phyloP scores from a whole-genome alignment of 805 yeast species.

The Kodamaea leandrae region DNA sequence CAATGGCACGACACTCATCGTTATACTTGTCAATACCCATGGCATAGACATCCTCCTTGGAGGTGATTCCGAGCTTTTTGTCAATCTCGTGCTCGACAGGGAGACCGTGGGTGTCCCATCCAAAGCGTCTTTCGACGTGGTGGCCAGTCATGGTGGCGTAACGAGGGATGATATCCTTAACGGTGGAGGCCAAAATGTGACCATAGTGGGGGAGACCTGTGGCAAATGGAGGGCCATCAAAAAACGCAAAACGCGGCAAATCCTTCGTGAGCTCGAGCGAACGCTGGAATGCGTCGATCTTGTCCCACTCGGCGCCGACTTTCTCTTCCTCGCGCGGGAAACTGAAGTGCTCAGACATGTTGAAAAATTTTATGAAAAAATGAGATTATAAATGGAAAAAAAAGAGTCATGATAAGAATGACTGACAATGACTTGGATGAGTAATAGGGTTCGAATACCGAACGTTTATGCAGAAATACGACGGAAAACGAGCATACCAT shows the following conservation, averaged over 20 bases:
- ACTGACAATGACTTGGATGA: neutral
- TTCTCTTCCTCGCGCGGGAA: slow-evolving; percentile 91
- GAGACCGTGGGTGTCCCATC: slow-evolving; percentile 99
- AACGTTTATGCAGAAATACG: no score
- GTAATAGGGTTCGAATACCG: no score
- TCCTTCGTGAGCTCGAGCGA: slow-evolving; percentile 80
- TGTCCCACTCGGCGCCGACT: slow-evolving; percentile 78
- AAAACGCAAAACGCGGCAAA: slow-evolving; percentile 84
- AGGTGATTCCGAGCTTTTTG: slow-evolving; percentile 89
- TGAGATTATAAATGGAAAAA: neutral
- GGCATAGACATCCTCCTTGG: slow-evolving; percentile 91
- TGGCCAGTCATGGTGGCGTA: slow-evolving; percentile 97
- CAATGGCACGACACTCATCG: slow-evolving; percentile 92
- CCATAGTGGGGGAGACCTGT: slow-evolving; percentile 99
- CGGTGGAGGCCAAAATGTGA: slow-evolving; percentile 93
- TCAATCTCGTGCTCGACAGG: slow-evolving; percentile 99
- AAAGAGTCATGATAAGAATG: neutral
- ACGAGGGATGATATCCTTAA: slow-evolving; percentile 95
- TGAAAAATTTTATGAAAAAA: slow-evolving; percentile 5
- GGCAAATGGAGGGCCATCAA: slow-evolving; percentile 99
- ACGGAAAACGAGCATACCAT: no score
- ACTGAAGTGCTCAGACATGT: slow-evolving; percentile 42
- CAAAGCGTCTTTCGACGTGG: slow-evolving; percentile 95
- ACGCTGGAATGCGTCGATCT: slow-evolving; percentile 90
- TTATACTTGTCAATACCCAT: slow-evolving; percentile 95